Conservation (phyloP, 345 rosid genomes). For the Syzygium oleosum region DNA sequence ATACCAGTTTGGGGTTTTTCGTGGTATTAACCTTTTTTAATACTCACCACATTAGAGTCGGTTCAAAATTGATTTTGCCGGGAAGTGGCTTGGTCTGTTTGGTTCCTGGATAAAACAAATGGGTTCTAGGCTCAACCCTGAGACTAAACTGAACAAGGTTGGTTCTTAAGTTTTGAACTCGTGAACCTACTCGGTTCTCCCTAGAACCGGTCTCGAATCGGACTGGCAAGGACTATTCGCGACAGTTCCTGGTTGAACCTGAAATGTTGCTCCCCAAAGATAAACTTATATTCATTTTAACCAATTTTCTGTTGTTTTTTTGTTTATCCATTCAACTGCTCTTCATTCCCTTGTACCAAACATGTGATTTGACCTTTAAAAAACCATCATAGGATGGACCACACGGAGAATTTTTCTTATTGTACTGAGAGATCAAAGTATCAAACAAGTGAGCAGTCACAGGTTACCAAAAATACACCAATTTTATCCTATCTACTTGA, state of each 20-base stretch:
- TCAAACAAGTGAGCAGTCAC: not conserved
- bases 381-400: not conserved
- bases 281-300: not conserved
- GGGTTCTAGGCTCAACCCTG: not conserved
- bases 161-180: no score
- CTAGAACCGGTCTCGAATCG: no score
- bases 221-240: no score
- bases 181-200: no score
- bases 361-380: not conserved
- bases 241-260: not conserved
- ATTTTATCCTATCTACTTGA: not conserved
- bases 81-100: not conserved
- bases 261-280: not conserved
- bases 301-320: not conserved
- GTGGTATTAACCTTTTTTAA: no score
- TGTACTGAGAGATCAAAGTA: not conserved
- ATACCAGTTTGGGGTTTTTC: no score
- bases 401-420: not conserved
- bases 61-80: not conserved
- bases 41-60: not conserved
- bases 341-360: not conserved
- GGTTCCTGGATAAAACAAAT: not conserved
- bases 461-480: not conserved
- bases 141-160: not conserved
- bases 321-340: not conserved